Base-by-base conservation (phyloP, 2,329 filamentous ascomycete genomes). In the Fusarium bulbicola region DNA sequence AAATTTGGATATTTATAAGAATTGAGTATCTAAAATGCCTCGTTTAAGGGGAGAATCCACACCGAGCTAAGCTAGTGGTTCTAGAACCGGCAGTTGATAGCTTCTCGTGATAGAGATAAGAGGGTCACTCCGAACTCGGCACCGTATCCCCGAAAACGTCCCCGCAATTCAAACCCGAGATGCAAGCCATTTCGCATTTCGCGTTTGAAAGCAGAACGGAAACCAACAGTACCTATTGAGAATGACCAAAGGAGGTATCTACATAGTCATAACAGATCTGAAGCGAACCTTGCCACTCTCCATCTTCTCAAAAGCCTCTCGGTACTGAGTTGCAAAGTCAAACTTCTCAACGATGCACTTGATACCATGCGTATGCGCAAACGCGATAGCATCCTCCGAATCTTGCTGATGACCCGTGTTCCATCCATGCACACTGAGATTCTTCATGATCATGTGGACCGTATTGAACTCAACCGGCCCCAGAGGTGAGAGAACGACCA, bases 281-380 rank as follows among this genome's bases (percentile, higher is more conserved):
- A 87, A 87, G 8, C 85, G 79, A 14, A 84, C 83, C 68, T 84
- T 84, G 34, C 83, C 82, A 1, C 79, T 80, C 8, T 75, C 26
- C 66, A 85, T 79, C 70, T 79, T 79, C 36, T 86, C 81, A 39
- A 86, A 79, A 0, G 86, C 87, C 70, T 84, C 79, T 26, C 82
- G 78, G 5, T 82, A 82, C 26, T 89, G 82, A 1, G 79, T 85
- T 64, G 93, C 82, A 1, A 63, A 45, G 6, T 89, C 85, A 77
- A 89, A 93, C 75, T 84, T 89, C 84, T 93, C 88, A 36, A 92
- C 82, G 79, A 93, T 84, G 62, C 91, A 92, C 80, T 88, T 87
- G 73, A 94, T 86, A 8, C 84, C 84, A 74, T 93, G 89, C n/a
- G 84, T 81, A 63, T 85, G 82, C 0, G 91, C 87, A 76, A 94